Base-by-base conservation (phyloP, 2,329 filamentous ascomycete genomes). In the Alternaria gaisen region DNA sequence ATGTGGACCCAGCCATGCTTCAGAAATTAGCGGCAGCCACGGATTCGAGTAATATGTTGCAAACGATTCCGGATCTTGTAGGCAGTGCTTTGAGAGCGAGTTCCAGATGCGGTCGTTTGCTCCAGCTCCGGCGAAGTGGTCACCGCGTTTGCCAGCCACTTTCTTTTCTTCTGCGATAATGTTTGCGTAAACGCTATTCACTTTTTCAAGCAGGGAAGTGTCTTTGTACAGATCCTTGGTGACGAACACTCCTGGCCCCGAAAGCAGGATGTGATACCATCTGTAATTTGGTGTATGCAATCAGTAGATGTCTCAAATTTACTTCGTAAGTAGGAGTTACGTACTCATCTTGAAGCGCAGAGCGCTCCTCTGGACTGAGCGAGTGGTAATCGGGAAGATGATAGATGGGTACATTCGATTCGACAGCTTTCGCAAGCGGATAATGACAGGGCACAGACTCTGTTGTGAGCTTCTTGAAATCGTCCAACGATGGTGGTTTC, bases 61-160 rank as follows among this genome's bases (percentile, higher is more conserved):
- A 67, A 90, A 90, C 0, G 83, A 85, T 0, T 69, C 43, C 0
- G 87, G 83, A 62, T 87, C 82, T 28, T 77, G 70, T 2, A 85
- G 72, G 20, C 82, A 84, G 68, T 89, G 87, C 69, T 90, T 90
- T 63, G 83, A 83, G 74, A 89, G 87, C 0, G 87, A 87, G 77
- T 90, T 90, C 87, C 87, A 90, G 77, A 90, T 88, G 10, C 88
- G 83, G 55, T 85, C 81, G 69, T 90, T 90, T 24, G 82, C 81
- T 22, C 84, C 84, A 2, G 80, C 79, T 5, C 81, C 75, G 1
- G 87, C 86, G 72, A 90, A 90, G 68, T 90, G 87, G 72, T 90
- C 87, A 22, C 87, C 87, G 53, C 83, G 82, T 46, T 68, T 67
- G 1, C 73, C 61, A 51, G 24, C 72, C 72, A 22, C 69, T 48